Percentiles rank a stretch among this genome's conserved stretches.
Conservation (phyloP, 768 basidiomycete species). For the Lentinula sp. region DNA sequence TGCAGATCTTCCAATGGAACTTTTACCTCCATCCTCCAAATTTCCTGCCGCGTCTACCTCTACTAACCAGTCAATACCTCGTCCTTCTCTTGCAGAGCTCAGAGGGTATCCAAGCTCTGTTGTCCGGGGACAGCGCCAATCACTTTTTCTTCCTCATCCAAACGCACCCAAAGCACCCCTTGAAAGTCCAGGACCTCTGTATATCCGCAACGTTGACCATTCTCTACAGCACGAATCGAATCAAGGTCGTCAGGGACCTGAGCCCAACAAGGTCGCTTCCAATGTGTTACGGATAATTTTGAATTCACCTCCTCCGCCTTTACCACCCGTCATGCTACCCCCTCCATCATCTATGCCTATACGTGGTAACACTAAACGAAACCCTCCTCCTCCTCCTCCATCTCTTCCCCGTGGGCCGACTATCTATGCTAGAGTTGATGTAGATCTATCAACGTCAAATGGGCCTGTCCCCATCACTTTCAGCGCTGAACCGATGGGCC, state of each 20-base stretch:
- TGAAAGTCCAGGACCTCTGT: constrained; percentile 54
- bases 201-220: constrained; percentile 28
- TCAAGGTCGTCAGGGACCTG: constrained; percentile 11
- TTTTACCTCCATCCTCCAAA: constrained; percentile 8
- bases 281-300: constrained; percentile 24
- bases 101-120: constrained; percentile 10
- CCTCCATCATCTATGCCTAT: constrained; percentile 5
- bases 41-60: constrained; percentile 12
- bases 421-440: constrained; percentile 52
- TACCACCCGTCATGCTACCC: background rate
- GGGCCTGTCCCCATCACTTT: constrained; percentile 62
- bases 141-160: constrained; percentile 48
- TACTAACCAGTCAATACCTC: constrained; percentile 15
- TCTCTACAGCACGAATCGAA: constrained; percentile 6
- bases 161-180: constrained; percentile 42
- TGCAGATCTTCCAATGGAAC: constrained; percentile 10
- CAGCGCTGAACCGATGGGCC: constrained; percentile 41
- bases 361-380: background rate
- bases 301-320: background rate
- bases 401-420: constrained; percentile 37
- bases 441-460: constrained; percentile 40
- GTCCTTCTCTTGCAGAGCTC: constrained; percentile 16
- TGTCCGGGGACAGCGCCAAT: constrained; percentile 22
- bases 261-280: constrained; percentile 5
- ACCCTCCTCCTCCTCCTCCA: constrained; percentile 13